These are phyloP conservation scores for Suillus cothurnatus DNA, from an alignment of 768 basidiomycete genomes.

Conservation along the genomic window DNA sequence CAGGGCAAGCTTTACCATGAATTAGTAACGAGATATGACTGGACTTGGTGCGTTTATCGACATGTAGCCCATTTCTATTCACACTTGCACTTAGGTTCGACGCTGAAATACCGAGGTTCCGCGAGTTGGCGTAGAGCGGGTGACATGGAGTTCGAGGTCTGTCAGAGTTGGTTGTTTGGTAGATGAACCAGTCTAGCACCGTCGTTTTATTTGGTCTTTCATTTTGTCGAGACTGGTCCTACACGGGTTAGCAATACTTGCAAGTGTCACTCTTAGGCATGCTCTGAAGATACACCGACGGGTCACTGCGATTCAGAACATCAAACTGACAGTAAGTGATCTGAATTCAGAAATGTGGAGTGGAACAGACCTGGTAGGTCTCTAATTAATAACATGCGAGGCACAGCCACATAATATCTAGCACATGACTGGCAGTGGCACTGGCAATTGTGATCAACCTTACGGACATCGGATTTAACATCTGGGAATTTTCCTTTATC, in stretches of 20 bases:
- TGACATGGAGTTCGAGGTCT: not conserved
- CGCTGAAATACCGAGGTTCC: constrained; percentile 19
- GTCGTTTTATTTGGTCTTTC: not conserved
- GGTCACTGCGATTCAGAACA: not conserved
- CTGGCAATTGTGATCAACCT: no score
- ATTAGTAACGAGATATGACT: constrained; percentile 10
- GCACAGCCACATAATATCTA: no score
- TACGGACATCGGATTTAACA: no score
- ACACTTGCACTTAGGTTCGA: constrained; percentile 21
- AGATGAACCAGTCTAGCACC: not conserved
- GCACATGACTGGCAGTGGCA: no score
- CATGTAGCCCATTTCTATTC: not conserved
- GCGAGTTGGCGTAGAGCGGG: not conserved
- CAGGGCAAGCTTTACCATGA: constrained; percentile 11
- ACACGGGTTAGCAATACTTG: not conserved
- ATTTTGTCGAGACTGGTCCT: not conserved
- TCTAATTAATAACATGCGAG: no score
- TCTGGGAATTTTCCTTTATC: no score
- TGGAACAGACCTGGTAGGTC: no score
- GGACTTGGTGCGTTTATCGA: constrained; percentile 23
- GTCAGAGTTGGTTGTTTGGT: not conserved
- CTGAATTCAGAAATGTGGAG: not conserved
- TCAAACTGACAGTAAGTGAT: not conserved
- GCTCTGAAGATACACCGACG: not conserved
- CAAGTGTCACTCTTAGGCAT: not conserved